Conservation (phyloP, 176 grass and related monocot genomes). For the Chloris gayana region DNA sequence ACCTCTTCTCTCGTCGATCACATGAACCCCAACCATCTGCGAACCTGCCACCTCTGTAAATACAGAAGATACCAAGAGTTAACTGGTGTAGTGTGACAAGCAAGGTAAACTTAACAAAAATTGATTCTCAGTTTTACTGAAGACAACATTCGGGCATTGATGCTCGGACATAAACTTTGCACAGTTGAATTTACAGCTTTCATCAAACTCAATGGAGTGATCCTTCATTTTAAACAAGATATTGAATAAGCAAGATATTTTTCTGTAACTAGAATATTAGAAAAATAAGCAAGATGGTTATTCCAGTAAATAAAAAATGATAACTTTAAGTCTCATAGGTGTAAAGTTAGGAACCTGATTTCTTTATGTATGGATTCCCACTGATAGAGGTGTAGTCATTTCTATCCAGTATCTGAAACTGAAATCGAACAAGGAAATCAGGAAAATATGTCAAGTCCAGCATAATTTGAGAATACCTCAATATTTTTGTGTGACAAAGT, state of each 20-base stretch:
- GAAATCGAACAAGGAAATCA: no score
- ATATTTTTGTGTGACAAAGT: neutral
- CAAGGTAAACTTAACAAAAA: no score
- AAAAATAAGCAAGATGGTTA: slow-evolving; percentile 7
- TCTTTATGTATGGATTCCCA: slow-evolving; percentile 89
- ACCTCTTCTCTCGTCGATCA: slow-evolving; percentile 72
- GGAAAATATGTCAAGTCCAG: neutral
- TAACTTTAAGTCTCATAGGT: neutral
- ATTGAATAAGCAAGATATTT: slow-evolving; percentile 92
- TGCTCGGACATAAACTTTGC: slow-evolving; percentile 87
- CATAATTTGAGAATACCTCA: slow-evolving; percentile 5
- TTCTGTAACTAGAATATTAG: slow-evolving; percentile 69
- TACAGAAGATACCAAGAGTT: slow-evolving; percentile 20
- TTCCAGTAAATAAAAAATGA: slow-evolving; percentile 9
- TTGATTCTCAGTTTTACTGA: slow-evolving; percentile 15
- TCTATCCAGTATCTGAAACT: slow-evolving; percentile 82
- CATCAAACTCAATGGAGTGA: slow-evolving; percentile 81
- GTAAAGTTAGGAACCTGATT: slow-evolving; percentile 60
- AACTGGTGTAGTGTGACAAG: no score
- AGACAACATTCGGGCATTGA: slow-evolving; percentile 66
- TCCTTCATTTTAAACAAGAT: slow-evolving; percentile 91
- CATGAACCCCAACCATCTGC: slow-evolving; percentile 90
- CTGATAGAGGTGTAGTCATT: slow-evolving; percentile 65
- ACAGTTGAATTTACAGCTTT: slow-evolving; percentile 69
- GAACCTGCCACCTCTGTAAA: slow-evolving; percentile 79